These are phyloP conservation scores for Erythrobasidium yunnanense DNA, from an alignment of 768 basidiomycete genomes.

Conservation along the genomic window DNA sequence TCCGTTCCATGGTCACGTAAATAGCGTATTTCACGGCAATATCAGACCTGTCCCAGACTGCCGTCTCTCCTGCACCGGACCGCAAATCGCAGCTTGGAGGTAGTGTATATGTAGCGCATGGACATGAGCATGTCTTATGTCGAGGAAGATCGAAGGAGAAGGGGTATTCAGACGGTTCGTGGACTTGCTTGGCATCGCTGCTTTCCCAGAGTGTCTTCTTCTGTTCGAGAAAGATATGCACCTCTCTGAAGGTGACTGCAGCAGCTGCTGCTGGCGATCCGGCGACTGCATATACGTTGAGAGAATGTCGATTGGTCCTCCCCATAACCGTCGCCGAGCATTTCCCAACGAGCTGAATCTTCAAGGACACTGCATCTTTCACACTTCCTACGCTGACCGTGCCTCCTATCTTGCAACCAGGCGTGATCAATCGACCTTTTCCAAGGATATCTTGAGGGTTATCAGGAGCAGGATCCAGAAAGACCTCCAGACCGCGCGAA, in stretches of 20 bases:
- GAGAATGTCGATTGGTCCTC: background rate
- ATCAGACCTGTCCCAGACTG: background rate
- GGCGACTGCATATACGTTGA: background rate
- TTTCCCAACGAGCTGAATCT: background rate
- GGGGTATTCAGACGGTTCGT: background rate
- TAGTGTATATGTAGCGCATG: constrained; percentile 1
- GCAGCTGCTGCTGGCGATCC: constrained; percentile 6
- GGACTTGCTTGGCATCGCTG: background rate
- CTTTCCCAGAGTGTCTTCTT: background rate
- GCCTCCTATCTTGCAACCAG: background rate
- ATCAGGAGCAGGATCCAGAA: too few relatives aligned
- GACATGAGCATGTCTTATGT: constrained; percentile 7
- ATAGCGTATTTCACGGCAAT: constrained; percentile 10
- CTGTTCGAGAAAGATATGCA: background rate
- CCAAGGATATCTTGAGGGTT: background rate
- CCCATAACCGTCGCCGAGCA: constrained; percentile 10
- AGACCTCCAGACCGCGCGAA: too few relatives aligned
- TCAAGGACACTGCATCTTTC: background rate
- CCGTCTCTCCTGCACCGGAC: background rate
- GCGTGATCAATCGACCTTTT: background rate
- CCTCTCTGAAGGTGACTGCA: constrained; percentile 8
- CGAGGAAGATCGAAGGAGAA: constrained; percentile 9
- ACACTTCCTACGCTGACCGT: background rate
- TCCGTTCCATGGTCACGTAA: background rate
- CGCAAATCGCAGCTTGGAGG: constrained; percentile 8